These are phyloP conservation scores for Fonsecaea pugnacius DNA, from an alignment of 2,329 filamentous ascomycete species.

Conservation along the genomic window DNA sequence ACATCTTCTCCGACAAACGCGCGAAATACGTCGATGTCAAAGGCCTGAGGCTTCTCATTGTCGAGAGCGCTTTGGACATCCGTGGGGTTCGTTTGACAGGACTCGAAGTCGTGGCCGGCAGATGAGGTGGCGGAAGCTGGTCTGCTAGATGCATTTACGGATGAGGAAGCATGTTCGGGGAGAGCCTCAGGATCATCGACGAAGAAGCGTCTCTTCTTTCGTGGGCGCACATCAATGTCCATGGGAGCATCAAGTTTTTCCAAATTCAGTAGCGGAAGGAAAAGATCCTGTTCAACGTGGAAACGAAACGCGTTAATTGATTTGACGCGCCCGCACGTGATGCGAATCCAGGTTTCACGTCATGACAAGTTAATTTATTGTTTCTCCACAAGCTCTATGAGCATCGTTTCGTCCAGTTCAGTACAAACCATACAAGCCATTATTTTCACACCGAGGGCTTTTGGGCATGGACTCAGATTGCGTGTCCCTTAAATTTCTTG, in stretches of 20 bases:
- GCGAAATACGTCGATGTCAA: constrained; percentile 61
- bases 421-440: background rate
- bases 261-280: background rate
- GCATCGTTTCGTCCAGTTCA: background rate
- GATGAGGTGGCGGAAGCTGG: constrained; percentile 37
- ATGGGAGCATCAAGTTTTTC: constrained; percentile 22
- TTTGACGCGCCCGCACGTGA: constrained; percentile 24
- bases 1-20: constrained; percentile 63
- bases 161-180: constrained; percentile 37
- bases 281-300: background rate
- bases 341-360: background rate
- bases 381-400: constrained; percentile 1
- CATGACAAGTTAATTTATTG: constrained; percentile 5
- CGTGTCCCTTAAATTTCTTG: background rate
- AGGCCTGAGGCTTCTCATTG: constrained; percentile 42
- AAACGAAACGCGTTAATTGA: constrained; percentile 8
- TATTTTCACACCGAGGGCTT: background rate
- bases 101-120: constrained; percentile 15
- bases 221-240: constrained; percentile 58
- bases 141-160: constrained; percentile 40
- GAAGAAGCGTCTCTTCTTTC: constrained; percentile 68
- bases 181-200: constrained; percentile 52
- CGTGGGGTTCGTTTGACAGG: constrained; percentile 25
- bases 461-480: background rate
- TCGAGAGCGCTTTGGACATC: constrained; percentile 23